Conservation (phyloP, 164 flowering plant genomes). For the Brasenia schreberi region DNA sequence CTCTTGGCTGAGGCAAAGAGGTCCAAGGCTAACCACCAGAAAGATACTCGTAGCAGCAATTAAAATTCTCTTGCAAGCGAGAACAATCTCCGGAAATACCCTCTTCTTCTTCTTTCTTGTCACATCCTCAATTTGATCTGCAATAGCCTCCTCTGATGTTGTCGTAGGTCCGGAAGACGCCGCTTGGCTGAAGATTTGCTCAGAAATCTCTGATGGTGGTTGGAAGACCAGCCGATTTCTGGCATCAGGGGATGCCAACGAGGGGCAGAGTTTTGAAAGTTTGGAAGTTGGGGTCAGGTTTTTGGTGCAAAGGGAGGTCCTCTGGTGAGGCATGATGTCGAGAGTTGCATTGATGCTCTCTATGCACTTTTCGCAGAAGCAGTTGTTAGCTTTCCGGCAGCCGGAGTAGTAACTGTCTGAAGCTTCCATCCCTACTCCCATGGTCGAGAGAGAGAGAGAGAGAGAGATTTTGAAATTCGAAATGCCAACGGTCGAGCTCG, state of each 20-base stretch:
- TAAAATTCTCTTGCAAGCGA: background rate
- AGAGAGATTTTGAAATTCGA: background rate
- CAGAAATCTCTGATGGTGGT: background rate
- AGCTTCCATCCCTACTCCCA: slow-evolving; percentile 15
- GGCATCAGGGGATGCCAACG: background rate
- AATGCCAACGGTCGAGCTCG: background rate
- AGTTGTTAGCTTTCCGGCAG: slow-evolving; percentile 72
- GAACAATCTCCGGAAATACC: background rate
- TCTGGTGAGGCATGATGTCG: slow-evolving; percentile 59
- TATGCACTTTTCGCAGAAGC: slow-evolving; percentile 68
- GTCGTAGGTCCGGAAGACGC: background rate
- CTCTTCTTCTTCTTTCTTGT: background rate
- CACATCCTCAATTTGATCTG: background rate
- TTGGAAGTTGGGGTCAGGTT: slow-evolving; percentile 19
- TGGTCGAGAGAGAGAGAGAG: background rate
- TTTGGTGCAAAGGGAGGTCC: slow-evolving; percentile 33
- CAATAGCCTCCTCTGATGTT: background rate
- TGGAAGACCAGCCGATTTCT: background rate
- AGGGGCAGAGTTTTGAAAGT: background rate
- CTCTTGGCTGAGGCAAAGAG: background rate
- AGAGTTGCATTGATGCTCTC: slow-evolving; percentile 83
- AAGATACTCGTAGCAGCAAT: background rate
- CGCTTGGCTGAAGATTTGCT: background rate
- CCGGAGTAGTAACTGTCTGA: slow-evolving; percentile 69
- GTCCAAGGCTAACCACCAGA: background rate